Evolutionary conservation across 2,329 filamentous ascomycete species (phyloP).

Genomic region (Parafenestella ontariensis): DNA sequence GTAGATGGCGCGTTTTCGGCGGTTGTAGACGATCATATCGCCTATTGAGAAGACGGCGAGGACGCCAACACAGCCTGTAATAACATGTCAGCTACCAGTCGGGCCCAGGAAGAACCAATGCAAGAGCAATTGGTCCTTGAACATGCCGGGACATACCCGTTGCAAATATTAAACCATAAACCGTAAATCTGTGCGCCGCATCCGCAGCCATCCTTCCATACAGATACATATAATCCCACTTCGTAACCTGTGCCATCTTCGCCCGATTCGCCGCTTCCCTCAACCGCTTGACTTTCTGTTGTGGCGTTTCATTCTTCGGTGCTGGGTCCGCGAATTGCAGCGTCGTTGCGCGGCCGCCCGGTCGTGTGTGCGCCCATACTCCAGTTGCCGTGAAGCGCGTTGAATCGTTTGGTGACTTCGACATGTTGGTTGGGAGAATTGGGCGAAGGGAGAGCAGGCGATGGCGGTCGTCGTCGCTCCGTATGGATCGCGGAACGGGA

Average conservation of each 20-base stretch:
- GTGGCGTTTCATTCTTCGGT: slow-evolving; percentile 58
- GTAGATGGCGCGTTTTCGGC: slow-evolving; percentile 68
- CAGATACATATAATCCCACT: slow-evolving; percentile 57
- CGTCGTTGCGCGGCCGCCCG: slow-evolving; percentile 51
- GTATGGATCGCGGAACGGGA: slow-evolving; percentile 26
- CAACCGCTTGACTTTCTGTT: slow-evolving; percentile 61
- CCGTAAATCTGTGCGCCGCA: slow-evolving; percentile 65
- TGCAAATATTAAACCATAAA: slow-evolving; percentile 66
- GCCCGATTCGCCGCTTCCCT: slow-evolving; percentile 57
- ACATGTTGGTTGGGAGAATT: slow-evolving; percentile 46
- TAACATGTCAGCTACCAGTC: slow-evolving; percentile 12
- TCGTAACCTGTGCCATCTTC: slow-evolving; percentile 58
- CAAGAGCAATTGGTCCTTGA: slow-evolving; percentile 15
- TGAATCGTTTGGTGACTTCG: slow-evolving; percentile 78
- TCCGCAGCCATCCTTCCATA: slow-evolving; percentile 59
- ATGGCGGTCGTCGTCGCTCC: slow-evolving; percentile 12
- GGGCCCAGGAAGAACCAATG: background rate
- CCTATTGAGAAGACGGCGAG: slow-evolving; percentile 70
- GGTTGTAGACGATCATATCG: slow-evolving; percentile 72
- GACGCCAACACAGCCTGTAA: slow-evolving; percentile 63
- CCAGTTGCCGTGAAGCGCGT: slow-evolving; percentile 78
- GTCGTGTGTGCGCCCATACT: slow-evolving; percentile 73
- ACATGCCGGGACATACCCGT: slow-evolving; percentile 57
- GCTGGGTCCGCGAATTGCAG: slow-evolving; percentile 51
- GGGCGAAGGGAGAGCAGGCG: slow-evolving; percentile 1